Conservation (phyloP, 1,284 basidiomycete species). For the Fomes fomentarius region DNA sequence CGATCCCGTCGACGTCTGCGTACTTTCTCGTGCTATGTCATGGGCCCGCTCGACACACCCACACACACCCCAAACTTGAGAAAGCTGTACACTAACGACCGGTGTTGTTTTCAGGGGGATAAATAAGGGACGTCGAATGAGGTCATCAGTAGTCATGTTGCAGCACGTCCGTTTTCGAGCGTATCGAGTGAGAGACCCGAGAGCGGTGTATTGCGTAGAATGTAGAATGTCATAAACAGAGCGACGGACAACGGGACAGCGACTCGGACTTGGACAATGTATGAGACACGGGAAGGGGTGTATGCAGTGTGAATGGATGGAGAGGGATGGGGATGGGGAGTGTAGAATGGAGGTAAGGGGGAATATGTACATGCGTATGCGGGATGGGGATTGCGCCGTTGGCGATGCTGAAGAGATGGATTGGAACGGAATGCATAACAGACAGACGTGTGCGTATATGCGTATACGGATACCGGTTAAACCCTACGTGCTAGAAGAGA, state of each 20-base stretch:
- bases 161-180: not conserved
- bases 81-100: too few species aligned
- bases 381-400: not conserved
- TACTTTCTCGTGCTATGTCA: too few species aligned
- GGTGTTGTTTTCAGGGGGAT: too few species aligned
- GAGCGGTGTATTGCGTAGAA: conserved; percentile 13
- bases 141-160: too few species aligned
- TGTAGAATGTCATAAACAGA: conserved; percentile 19
- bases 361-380: not conserved
- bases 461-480: too few species aligned
- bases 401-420: not conserved
- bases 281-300: conserved; percentile 1
- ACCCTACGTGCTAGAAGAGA: not conserved
- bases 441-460: too few species aligned
- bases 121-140: too few species aligned
- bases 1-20: too few species aligned
- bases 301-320: conserved; percentile 11
- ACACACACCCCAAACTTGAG: too few species aligned
- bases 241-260: conserved; percentile 21
- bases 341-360: not conserved
- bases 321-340: conserved; percentile 2
- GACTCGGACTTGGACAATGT: conserved; percentile 20
- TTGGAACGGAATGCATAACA: too few species aligned
- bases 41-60: too few species aligned
- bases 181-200: conserved; percentile 8